Evolutionary conservation across 305 asterid species (phyloP), one percentile per base, ranked within the genome.

Genomic region (Nicotiana rustica): DNA sequence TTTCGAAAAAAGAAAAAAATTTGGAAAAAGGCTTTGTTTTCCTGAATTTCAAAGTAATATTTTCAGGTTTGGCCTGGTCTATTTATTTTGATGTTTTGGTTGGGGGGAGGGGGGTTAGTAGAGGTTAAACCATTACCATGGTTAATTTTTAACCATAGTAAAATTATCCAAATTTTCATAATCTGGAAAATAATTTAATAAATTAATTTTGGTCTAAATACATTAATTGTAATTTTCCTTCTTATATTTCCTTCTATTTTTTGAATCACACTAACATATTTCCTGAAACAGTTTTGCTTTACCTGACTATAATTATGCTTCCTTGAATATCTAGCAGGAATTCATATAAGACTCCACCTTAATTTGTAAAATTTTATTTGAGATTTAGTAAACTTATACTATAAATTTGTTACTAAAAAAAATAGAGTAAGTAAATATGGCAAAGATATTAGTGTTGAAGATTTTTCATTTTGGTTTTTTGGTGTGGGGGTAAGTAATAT

Each of bases 121-220:
- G 85, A 47, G 65, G 84, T 83, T 76, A 81, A 87, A 86, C 89
- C 85, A 87, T 80, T 85, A 83, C 81, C 85, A 61, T 85, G 85
- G 84, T 86, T 87, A 80, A 59, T 81, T 73, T 84, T 18, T 86
- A 71, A 44, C 35, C 41, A 21, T 21, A 14, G 14, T 47, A 41
- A 70, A 44, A 12, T 33, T 21, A 13, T 21, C 12, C 12, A 38
- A 68, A 1, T 8, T 17, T 67, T 18, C 5, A 14, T 66, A 71
- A 21, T 68, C 41, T n/a, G 33, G 77, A 68, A 29, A 61, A 83
- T 79, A 62, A 68, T 47, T 77, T 77, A 56, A 44, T 77, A n/a
- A 60, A 18, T 55, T 57, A 56, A 55, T 81, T 78, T 71, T 80
- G 31, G 56, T 25, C 64, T 77, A 77, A 55, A 81, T 85, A 67